Conservation (phyloP, 2,329 filamentous ascomycete species). For the Ophiocordyceps sinensis region DNA sequence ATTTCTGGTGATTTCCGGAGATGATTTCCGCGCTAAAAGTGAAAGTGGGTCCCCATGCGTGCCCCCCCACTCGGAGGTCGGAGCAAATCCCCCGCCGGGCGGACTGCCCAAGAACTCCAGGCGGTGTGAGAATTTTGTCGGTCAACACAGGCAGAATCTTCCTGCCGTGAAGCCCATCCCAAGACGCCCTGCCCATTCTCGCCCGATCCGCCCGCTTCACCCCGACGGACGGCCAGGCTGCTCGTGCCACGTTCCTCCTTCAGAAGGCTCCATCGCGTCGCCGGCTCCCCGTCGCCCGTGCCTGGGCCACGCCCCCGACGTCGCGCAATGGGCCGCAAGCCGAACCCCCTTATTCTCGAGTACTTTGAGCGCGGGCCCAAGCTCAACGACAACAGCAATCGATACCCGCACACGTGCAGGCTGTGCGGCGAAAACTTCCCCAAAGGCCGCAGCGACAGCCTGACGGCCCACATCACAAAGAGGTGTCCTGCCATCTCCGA, state of each 20-base stretch:
- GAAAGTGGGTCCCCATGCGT: no score
- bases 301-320: no score
- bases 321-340: constrained; percentile 60
- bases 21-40: no score
- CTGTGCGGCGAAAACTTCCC: constrained; percentile 79
- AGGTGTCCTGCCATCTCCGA: constrained; percentile 70
- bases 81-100: neutral
- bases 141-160: constrained; percentile 20
- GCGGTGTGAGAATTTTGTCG: constrained; percentile 22
- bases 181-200: constrained; percentile 3
- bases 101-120: constrained; percentile 4
- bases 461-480: constrained; percentile 71
- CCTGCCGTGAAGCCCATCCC: constrained; percentile 6
- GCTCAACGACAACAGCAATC: constrained; percentile 77
- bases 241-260: neutral
- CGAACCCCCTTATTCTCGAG: constrained; percentile 71
- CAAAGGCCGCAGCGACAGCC: constrained; percentile 73
- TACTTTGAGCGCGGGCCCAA: constrained; percentile 82
- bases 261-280: no score
- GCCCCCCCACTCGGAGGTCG: neutral
- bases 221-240: neutral
- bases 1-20: no score
- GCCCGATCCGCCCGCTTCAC: neutral
- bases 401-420: constrained; percentile 85
- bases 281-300: no score